Conservation (phyloP, 169 alveolate genomes). For the Cryptosporidium xiaoi region DNA sequence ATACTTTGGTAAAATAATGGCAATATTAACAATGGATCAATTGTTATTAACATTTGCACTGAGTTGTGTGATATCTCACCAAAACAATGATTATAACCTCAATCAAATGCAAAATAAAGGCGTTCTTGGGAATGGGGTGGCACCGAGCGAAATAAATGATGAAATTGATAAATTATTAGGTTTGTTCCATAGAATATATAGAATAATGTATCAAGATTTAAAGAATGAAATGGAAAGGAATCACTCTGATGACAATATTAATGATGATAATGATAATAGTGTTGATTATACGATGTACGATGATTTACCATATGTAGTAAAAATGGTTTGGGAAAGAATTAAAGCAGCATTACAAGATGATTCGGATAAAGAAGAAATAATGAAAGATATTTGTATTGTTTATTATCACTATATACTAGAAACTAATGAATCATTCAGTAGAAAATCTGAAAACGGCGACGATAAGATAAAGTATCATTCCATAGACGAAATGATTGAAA, state of each 20-base stretch:
- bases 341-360: slow-evolving; percentile 37
- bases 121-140: slow-evolving; percentile 40
- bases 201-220: slow-evolving; percentile 68
- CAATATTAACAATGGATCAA: slow-evolving; percentile 53
- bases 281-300: slow-evolving; percentile 1
- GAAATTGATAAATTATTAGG: slow-evolving; percentile 1
- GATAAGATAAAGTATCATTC: slow-evolving; percentile 10
- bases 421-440: slow-evolving; percentile 29
- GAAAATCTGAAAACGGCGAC: not conserved
- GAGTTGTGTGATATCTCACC: slow-evolving; percentile 39
- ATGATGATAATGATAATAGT: not conserved
- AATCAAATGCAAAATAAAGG: slow-evolving; percentile 10
- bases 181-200: slow-evolving; percentile 50
- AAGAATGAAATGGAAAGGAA: slow-evolving; percentile 36
- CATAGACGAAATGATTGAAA: slow-evolving; percentile 64
- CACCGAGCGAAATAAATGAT: slow-evolving; percentile 10
- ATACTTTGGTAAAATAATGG: slow-evolving; percentile 33
- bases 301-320: slow-evolving; percentile 51
- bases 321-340: slow-evolving; percentile 47
- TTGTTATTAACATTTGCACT: slow-evolving; percentile 56
- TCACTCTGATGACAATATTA: not conserved
- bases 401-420: slow-evolving; percentile 67
- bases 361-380: slow-evolving; percentile 32
- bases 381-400: slow-evolving; percentile 68
- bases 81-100: not conserved